Base-by-base conservation (phyloP, 73 alveolate species). In the Stentor roeselii region DNA sequence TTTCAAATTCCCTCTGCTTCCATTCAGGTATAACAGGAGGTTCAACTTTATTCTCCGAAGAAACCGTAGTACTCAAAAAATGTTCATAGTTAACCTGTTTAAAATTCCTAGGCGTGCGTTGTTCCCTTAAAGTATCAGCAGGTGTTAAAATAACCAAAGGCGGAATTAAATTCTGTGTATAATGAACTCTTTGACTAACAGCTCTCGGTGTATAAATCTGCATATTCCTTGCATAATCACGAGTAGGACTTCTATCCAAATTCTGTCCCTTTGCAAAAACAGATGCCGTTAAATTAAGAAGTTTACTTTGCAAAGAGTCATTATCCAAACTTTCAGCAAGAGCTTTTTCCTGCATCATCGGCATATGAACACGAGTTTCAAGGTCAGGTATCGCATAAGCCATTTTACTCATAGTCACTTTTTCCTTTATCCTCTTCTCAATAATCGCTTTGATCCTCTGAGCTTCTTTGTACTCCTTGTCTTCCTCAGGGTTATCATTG, bases 341-440 rank as follows among this genome's bases (percentile, higher is more conserved):
- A 1, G 80, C 80, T 67, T 32, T 67, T 67, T 67, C 80, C 34
- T 67, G 80, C 80, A 67, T 67, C 11, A 67, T 21, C 0, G 80
- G 80, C 1, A 67, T 27, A 30, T 27, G 27, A 14, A 32, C 37
- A 15, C 11, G 27, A 21, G n/a, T 27, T 34, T 67, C 34, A 15
- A 34, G 14, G 37, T 67, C 37, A 32, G n/a, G 21, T 40, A 67
- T 21, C 14, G 80, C n/a, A 67, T 67, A 67, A 27, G 80, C n/a
- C 21, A 67, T 36, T 2, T 67, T 67, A 21, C 80, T 32, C 37
- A 67, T 21, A 14, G 1, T 2, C 21, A 67, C 37, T 67, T 67
- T 67, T 67, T 67, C 80, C 34, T 67, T 67, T n/a, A 67, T 67
- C 34, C 34, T 67, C 37, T 67, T n/a, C 34, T 67, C 80, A 0